Base-by-base conservation (phyloP, 1,139 yeast species). In the Zygoascus hellenicus region DNA sequence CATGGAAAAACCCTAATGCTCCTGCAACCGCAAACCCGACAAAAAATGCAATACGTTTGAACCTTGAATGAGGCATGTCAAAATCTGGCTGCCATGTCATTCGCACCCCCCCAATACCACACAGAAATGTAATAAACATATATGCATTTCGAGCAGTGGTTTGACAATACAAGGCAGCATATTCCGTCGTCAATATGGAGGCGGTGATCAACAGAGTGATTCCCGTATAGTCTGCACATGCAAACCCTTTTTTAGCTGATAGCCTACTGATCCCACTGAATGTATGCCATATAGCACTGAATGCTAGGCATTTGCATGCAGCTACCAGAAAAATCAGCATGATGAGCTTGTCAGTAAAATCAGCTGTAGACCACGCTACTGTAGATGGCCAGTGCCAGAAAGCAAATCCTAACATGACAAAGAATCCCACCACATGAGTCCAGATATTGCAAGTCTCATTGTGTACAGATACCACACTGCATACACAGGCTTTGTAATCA, bases 161-260 rank as follows among this genome's bases (percentile, higher is more conserved):
- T 57, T 79, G 76, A 54, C 83, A 73, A 62, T 78, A 82, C 50
- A 92, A 74, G 1, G 92, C 77, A 34, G 88, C 78, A 63, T 86
- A 89, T 64, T 90, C 96, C 0, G 92, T 83, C 3, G 95, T 79
- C 38, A 92, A 71, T 45, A 92, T 84, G 1, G 96, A 86, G n/a
- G 95, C 90, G 0, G 96, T 84, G 56, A 92, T 89, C 53, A 92
- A 71, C 10, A 89, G 76, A 0, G 97, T 88, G 56, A 92, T 92
- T 1, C 98, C 98, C 7, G 96, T 84, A 64, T 92, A 92, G 68
- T 92, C 98, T 42, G 90, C 81, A 66, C 98, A 92, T 0, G 97
- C 96, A 66, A 86, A 87, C 49, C 78, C 77, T 53, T 81, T 75
- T 62, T 96, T 76, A 49, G 81, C 67, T 22, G 74, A 68, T 43